Conservation (phyloP, 768 basidiomycete species). For the Suillus fuscotomentosus region DNA sequence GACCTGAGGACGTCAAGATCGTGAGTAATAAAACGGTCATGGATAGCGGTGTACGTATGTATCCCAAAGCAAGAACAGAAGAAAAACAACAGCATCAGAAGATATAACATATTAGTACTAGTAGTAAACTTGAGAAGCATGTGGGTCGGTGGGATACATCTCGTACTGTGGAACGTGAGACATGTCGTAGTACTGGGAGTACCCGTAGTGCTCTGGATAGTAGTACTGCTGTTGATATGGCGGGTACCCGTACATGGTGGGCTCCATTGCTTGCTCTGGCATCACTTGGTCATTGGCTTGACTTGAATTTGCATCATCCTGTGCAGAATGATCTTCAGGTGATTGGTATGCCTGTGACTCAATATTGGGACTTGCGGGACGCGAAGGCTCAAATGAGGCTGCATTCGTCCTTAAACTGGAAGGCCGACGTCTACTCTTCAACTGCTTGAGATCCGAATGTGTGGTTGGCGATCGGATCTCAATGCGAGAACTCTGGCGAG, state of each 20-base stretch:
- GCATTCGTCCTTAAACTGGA: slow-evolving; percentile 51
- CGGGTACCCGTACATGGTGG: slow-evolving; percentile 51
- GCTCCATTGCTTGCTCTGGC: slow-evolving; percentile 29
- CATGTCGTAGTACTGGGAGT: slow-evolving; percentile 68
- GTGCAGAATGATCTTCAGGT: slow-evolving; percentile 14
- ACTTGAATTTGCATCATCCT: slow-evolving; percentile 14
- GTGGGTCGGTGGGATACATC: slow-evolving; percentile 56
- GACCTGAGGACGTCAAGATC: slow-evolving; percentile 11
- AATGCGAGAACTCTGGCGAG: slow-evolving; percentile 67
- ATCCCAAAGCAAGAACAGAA: slow-evolving; percentile 16
- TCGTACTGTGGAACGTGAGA: slow-evolving; percentile 66
- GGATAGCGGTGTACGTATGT: slow-evolving; percentile 21
- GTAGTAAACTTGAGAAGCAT: slow-evolving; percentile 58
- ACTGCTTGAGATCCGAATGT: slow-evolving; percentile 22
- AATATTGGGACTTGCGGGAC: slow-evolving; percentile 24
- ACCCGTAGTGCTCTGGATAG: slow-evolving; percentile 68
- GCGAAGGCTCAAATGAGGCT: slow-evolving; percentile 48
- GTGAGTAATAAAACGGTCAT: slow-evolving; percentile 6
- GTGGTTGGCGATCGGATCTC: slow-evolving; percentile 68
- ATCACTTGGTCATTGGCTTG: slow-evolving; percentile 11
- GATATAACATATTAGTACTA: slow-evolving; percentile 48
- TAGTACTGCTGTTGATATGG: slow-evolving; percentile 64
- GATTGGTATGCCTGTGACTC: slow-evolving; percentile 12
- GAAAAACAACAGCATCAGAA: slow-evolving; percentile 4
- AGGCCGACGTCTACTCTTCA: slow-evolving; percentile 28